A percentile compares a stretch with the other conserved stretches of the same genome.
Conservation (phyloP, 441 rosid species). For the Iberis amara region DNA sequence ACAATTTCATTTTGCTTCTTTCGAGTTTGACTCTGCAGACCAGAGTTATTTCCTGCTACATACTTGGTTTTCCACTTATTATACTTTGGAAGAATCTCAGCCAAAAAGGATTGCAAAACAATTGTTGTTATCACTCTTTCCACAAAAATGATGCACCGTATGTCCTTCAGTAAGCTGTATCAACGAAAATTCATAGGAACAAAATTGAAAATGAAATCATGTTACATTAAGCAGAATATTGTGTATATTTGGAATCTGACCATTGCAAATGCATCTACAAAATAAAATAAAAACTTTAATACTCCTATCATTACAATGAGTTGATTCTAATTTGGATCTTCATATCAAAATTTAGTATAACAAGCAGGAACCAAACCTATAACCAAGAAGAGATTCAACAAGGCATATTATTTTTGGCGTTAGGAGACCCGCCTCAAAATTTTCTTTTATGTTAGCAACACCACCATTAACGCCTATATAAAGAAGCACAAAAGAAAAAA, state of each 20-base stretch:
- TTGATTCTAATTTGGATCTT: too few species aligned
- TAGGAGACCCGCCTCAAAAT: slow-evolving; percentile 46
- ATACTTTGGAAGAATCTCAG: slow-evolving; percentile 49
- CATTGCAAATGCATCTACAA: neutral
- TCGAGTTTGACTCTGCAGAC: slow-evolving; percentile 57
- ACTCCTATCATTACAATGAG: too few species aligned
- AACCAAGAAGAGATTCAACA: slow-evolving; percentile 55
- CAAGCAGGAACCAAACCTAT: slow-evolving; percentile 45
- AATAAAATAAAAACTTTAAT: too few species aligned
- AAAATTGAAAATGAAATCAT: too few species aligned
- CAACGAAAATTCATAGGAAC: neutral
- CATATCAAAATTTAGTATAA: neutral
- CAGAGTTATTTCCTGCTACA: slow-evolving; percentile 66
- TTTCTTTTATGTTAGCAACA: slow-evolving; percentile 31
- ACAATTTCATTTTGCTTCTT: slow-evolving; percentile 71
- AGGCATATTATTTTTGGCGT: slow-evolving; percentile 56
- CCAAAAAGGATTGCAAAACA: slow-evolving; percentile 52
- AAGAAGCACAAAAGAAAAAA: slow-evolving; percentile 5
- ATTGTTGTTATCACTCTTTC: slow-evolving; percentile 74
- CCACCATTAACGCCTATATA: slow-evolving; percentile 43
- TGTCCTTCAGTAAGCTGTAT: slow-evolving; percentile 48
- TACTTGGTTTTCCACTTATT: slow-evolving; percentile 62
- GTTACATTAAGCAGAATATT: neutral
- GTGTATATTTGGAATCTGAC: neutral
- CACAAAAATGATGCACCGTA: slow-evolving; percentile 82